These are phyloP conservation scores for Cryptosporidium tyzzeri DNA, from an alignment of 169 alveolate species.

Conservation along the genomic window DNA sequence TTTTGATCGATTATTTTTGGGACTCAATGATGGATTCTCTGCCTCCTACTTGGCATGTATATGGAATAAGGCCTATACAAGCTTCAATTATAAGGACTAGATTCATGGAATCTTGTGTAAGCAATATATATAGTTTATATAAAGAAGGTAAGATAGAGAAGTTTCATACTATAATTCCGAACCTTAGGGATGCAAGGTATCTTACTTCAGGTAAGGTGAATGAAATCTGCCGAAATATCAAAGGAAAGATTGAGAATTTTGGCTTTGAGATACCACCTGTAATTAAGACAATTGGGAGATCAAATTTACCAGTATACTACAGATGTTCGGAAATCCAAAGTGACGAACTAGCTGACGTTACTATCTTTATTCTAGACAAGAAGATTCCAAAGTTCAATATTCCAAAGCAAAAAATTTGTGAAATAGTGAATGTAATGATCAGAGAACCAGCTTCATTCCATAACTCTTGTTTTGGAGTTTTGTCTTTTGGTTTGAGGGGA, in stretches of 20 bases:
- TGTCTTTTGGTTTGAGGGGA: not conserved
- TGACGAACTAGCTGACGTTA: conserved; percentile 42
- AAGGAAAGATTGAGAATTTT: not conserved
- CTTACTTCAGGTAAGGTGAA: conserved; percentile 51
- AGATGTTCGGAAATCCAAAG: conserved; percentile 15
- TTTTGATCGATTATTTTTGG: conserved; percentile 33
- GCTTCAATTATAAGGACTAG: conserved; percentile 21
- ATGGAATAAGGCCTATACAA: conserved; percentile 55
- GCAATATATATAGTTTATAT: conserved; percentile 7
- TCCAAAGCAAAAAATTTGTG: not conserved
- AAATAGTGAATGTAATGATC: not conserved
- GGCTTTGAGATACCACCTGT: conserved; percentile 14
- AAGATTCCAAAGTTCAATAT: not conserved
- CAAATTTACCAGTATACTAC: conserved; percentile 9
- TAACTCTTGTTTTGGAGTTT: not conserved
- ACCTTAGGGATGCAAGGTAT: conserved; percentile 30
- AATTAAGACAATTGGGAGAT: not conserved
- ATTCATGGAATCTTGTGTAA: conserved; percentile 54
- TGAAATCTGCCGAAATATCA: conserved; percentile 26
- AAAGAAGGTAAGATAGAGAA: conserved; percentile 36
- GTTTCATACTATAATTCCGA: conserved; percentile 26
- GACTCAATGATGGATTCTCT: conserved; percentile 48
- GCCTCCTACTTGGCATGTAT: conserved; percentile 73
- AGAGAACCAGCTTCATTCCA: not conserved
- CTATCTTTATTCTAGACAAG: not conserved